Conservation (phyloP, 2,329 filamentous ascomycete species). For the Dichotomopilus funicola region DNA sequence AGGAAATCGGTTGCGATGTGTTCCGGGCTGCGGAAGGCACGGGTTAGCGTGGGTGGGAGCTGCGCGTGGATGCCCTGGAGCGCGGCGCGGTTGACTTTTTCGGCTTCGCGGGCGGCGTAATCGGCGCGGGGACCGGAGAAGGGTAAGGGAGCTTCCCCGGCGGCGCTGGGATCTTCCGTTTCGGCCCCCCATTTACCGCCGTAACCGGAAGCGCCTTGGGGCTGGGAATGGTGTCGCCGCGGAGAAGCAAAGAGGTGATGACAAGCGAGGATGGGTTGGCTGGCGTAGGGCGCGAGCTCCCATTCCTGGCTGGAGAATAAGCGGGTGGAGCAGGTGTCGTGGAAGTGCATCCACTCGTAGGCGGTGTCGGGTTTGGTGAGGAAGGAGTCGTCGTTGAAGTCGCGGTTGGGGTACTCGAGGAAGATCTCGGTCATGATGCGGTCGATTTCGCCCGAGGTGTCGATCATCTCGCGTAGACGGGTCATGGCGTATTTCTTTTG, state of each 20-base stretch:
- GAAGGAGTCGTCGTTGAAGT: conserved; percentile 88
- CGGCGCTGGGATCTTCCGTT: too few relatives aligned
- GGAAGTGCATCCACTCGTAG: conserved; percentile 94
- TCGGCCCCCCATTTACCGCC: conserved; percentile 36
- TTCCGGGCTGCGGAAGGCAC: conserved; percentile 72
- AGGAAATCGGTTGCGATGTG: conserved; percentile 75
- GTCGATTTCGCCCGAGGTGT: conserved; percentile 72
- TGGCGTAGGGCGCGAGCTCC: conserved; percentile 83
- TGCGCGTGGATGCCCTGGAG: conserved; percentile 67
- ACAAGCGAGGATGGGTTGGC: conserved; percentile 79
- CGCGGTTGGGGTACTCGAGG: conserved; percentile 73
- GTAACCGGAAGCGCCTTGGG: conserved; percentile 35
- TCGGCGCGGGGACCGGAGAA: conserved; percentile 80
- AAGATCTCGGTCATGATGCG: conserved; percentile 80
- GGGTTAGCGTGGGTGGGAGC: conserved; percentile 63
- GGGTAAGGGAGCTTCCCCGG: too few relatives aligned
- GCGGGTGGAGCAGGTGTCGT: conserved; percentile 72
- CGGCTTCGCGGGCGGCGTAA: conserved; percentile 71
- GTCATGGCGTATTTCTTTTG: conserved; percentile 67
- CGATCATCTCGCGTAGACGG: conserved; percentile 66
- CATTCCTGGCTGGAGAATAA: conserved; percentile 84
- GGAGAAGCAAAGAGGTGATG: conserved; percentile 84
- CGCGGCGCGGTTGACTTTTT: conserved; percentile 69
- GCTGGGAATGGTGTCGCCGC: conserved; percentile 37
- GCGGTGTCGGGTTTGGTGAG: conserved; percentile 81